phyloP scores from a whole-genome alignment of 1,284 basidiomycete species.

The Nidula niveotomentosa region DNA sequence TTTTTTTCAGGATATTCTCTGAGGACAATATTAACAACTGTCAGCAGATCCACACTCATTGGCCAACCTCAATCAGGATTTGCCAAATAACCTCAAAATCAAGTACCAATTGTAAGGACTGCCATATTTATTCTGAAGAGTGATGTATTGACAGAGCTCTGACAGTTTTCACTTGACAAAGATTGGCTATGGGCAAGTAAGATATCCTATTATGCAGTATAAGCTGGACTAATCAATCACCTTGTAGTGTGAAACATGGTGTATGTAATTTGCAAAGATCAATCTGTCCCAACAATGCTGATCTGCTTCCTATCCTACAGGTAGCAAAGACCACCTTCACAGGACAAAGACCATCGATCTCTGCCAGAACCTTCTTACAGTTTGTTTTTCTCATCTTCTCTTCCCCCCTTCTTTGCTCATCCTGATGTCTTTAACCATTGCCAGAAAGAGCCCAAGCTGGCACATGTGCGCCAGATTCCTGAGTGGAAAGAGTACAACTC shows the following conservation, averaged over 20 bases:
- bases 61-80: slow-evolving; percentile 95
- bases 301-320: too few relatives aligned
- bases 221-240: neutral
- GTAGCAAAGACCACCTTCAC: slow-evolving; percentile 77
- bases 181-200: slow-evolving; percentile 89
- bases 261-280: slow-evolving; percentile 17
- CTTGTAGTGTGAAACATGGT: slow-evolving; percentile 82
- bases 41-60: slow-evolving; percentile 94
- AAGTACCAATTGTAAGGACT: slow-evolving; percentile 81
- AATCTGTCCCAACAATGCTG: too few relatives aligned
- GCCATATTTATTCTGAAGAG: neutral
- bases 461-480: slow-evolving; percentile 91
- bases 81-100: slow-evolving; percentile 91
- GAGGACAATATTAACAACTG: slow-evolving; percentile 90
- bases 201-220: neutral
- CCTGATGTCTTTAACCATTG: slow-evolving; percentile 1
- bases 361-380: slow-evolving; percentile 90
- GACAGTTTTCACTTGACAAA: slow-evolving; percentile 79
- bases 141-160: slow-evolving; percentile 3
- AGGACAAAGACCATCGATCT: slow-evolving; percentile 90
- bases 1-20: slow-evolving; percentile 73
- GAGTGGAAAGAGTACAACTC: slow-evolving; percentile 95
- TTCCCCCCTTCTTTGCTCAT: neutral
- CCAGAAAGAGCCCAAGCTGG: slow-evolving; percentile 95
- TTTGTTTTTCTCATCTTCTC: slow-evolving; percentile 35